Base-by-base conservation (phyloP, 2,329 filamentous ascomycete genomes). In the Aspergillus fumigatus region DNA sequence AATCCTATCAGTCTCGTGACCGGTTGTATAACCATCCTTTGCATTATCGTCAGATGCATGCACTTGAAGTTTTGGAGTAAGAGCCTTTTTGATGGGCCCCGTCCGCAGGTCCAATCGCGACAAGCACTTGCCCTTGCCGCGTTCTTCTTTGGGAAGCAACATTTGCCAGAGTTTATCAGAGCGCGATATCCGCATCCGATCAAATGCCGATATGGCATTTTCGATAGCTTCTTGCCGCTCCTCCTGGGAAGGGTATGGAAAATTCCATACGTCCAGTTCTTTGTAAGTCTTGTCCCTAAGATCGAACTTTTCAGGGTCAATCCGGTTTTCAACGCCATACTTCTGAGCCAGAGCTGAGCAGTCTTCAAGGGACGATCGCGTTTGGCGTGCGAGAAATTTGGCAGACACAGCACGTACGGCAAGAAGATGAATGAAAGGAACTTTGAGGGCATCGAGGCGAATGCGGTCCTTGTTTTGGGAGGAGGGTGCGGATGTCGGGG, bases 111-210 rank as follows among this genome's bases (percentile, higher is more conserved):
- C 81, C 57, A 86, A 77, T 54, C 80, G 80, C 45, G 85, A 87
- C 32, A 87, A 72, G 41, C 79, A 77, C 59, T 82, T 85, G 50
- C 84, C 84, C 65, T 86, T 85, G 48, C 82, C 82, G 60, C 84
- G 79, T 64, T 87, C 84, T 51, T 83, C 79, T 63, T 79, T 79
- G 7, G 83, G 83, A 54, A 87, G 75, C 57, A 88, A 74, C 61
- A 77, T 77, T 71, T 88, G 84, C 84, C 85, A 88, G 21, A 84
- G 72, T 65, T 81, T 81, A 65, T 87, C 84, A 40, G 81, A 78
- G 60, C 82, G 82, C 6, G 81, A 79, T 19, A 87, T 73, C 27
- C 85, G 78, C 71, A 83, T 77, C 53, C 85, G 79, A 70, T 88
- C 85, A 68, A 84, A 87, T 47, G 84, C 83, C 53, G 80, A 81